Percentiles rank a stretch among this genome's conserved stretches.
Conservation (phyloP, 164 flowering plant genomes). For the Piper longum region DNA sequence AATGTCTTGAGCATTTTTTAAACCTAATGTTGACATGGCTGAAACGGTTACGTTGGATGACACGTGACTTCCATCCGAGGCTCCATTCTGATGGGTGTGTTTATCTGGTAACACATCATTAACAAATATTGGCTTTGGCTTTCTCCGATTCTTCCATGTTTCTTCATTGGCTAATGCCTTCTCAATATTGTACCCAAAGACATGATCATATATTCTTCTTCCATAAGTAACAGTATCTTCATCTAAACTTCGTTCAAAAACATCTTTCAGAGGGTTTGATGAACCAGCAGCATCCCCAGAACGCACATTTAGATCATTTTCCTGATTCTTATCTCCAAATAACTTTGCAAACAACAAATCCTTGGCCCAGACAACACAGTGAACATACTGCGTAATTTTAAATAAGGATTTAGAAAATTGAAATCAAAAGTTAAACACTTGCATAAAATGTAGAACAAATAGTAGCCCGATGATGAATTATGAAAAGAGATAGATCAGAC, state of each 20-base stretch:
- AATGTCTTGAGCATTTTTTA: constrained; percentile 86
- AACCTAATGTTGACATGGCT: constrained; percentile 70
- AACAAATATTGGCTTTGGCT: constrained; percentile 66
- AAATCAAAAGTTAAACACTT: not conserved
- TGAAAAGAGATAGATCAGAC: too few relatives aligned
- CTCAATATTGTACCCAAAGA: constrained; percentile 92
- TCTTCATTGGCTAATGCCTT: constrained; percentile 80
- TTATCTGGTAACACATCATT: constrained; percentile 44
- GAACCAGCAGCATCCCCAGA: constrained; percentile 54
- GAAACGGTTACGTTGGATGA: constrained; percentile 36
- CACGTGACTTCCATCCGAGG: constrained; percentile 17
- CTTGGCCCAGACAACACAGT: constrained; percentile 98
- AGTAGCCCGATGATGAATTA: too few relatives aligned
- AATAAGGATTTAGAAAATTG: not conserved
- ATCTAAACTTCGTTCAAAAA: constrained; percentile 51
- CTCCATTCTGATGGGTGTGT: constrained; percentile 39
- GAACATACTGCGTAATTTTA: constrained; percentile 71
- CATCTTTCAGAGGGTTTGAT: constrained; percentile 55
- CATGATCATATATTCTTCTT: constrained; percentile 86
- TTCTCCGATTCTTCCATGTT: constrained; percentile 82
- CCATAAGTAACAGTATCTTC: constrained; percentile 79
- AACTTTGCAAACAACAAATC: constrained; percentile 92
- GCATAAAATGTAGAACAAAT: too few relatives aligned
- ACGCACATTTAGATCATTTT: constrained; percentile 85
- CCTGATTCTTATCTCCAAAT: constrained; percentile 90